Base-by-base conservation (phyloP, 768 basidiomycete species). In the Sarcodon sp. region DNA sequence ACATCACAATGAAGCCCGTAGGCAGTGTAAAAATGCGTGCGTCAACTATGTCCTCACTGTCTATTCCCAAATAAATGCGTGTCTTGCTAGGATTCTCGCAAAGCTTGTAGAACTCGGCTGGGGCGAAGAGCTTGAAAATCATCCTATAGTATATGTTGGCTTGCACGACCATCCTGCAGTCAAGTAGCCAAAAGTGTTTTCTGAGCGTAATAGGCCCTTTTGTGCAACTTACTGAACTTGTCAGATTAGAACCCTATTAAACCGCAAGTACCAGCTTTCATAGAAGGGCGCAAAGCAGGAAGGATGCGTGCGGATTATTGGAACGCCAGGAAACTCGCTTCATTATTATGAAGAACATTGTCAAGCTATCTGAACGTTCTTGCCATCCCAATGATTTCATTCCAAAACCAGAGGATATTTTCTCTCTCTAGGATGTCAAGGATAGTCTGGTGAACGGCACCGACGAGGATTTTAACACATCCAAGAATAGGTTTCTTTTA, bases 251-350 rank as follows among this genome's bases (percentile, higher is more conserved):
- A 15, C 27, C 16, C 5, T 16, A 41, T 41, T 4, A 41, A 41
- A 13, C 16, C 39, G 27, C 39, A 15, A 27, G 39, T 41, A 9
- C 39, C 59, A 48, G 63, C 46, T 43, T 33, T 37, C 33, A 54
- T 54, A 12, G 27, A 43, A 33, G n/a, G n/a, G 9, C 50, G 52
- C 15, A 45, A 43, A 21, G 46, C 52, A 9, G 49, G 51, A 48
- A 27, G 21, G 21, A 27, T 27, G 3, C 21, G 21, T 27, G 21
- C 21, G 4, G 2, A 27, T 27, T 27, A 27, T 27, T 27, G 21
- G 3, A 27, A 27, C 21, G 21, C 21, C 21, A 27, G 21, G 21
- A 27, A 27, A 27, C 21, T 2, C 21, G 21, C 21, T 27, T 27
- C 21, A 27, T 27, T 27, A 4, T 4, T 4, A 27, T 27, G 21